These are phyloP conservation scores for Polyplosphaeria fusca DNA, from an alignment of 495 filamentous ascomycete species.

Conservation along the genomic window DNA sequence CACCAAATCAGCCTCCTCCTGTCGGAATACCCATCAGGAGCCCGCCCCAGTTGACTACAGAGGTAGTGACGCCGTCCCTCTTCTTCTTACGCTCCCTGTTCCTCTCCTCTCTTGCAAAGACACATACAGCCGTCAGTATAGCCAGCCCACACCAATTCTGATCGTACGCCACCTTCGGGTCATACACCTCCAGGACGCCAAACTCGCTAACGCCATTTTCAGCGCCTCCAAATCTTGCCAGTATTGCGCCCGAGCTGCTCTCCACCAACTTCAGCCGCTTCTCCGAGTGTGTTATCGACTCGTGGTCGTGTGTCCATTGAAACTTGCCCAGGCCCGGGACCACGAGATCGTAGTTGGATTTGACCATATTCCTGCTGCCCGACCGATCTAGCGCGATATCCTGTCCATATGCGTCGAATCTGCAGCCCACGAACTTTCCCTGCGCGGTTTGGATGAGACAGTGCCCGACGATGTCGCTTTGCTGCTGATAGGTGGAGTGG, in stretches of 20 bases:
- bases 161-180: neutral
- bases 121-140: conserved; percentile 4
- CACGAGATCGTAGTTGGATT: neutral
- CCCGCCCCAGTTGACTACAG: conserved; percentile 3
- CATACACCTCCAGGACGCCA: conserved; percentile 5
- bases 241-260: neutral
- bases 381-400: conserved; percentile 1
- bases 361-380: neutral
- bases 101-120: conserved; percentile 6
- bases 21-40: conserved; percentile 1
- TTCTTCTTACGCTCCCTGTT: conserved; percentile 1
- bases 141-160: conserved; percentile 3
- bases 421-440: neutral
- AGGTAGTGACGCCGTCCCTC: neutral
- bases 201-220: conserved; percentile 4
- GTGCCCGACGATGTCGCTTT: neutral
- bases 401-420: conserved; percentile 1
- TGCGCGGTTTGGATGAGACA: conserved; percentile 5
- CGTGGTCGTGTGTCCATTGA: conserved; percentile 3
- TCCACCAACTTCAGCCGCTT: conserved; percentile 8
- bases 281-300: neutral
- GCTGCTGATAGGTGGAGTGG: neutral
- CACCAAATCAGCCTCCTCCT: too few species aligned
- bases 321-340: neutral
- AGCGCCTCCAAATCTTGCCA: conserved; percentile 4